phyloP scores from a whole-genome alignment of 2,329 filamentous ascomycete species.

The Fusarium sarcochroum region DNA sequence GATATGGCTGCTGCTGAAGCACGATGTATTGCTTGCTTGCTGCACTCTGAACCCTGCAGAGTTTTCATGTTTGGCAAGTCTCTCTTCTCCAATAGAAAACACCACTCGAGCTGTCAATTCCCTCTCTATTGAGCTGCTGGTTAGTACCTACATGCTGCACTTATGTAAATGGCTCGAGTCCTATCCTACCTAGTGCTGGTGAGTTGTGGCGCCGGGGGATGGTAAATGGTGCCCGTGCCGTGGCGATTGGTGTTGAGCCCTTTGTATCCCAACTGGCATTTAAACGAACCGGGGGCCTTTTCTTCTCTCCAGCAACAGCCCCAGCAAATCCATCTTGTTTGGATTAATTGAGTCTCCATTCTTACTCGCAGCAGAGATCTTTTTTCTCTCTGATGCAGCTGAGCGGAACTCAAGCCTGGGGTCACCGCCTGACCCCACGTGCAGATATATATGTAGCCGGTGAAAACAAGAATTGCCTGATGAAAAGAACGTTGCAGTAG shows the following conservation, averaged over 20 bases:
- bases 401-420: constrained; percentile 19
- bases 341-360: neutral
- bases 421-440: constrained; percentile 41
- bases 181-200: constrained; percentile 4
- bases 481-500: constrained; percentile 36
- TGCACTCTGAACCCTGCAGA: constrained; percentile 10
- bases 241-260: constrained; percentile 36
- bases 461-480: constrained; percentile 40
- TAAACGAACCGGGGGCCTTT: neutral
- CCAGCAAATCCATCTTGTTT: neutral
- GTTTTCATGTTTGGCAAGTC: constrained; percentile 19
- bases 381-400: neutral
- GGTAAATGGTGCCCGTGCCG: constrained; percentile 28
- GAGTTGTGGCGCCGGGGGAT: constrained; percentile 16
- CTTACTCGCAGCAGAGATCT: constrained; percentile 10
- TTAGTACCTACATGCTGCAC: neutral
- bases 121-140: neutral
- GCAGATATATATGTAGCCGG: constrained; percentile 40
- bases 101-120: constrained; percentile 12
- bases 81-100: neutral
- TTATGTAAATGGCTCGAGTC: constrained; percentile 10
- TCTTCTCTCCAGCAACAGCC: constrained; percentile 1
- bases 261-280: constrained; percentile 10
- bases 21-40: constrained; percentile 14
- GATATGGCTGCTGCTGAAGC: constrained; percentile 24